Evolutionary conservation across 768 basidiomycete species (phyloP), one percentile per base, ranked within the genome.

Genomic region (Paxillus involutus): DNA sequence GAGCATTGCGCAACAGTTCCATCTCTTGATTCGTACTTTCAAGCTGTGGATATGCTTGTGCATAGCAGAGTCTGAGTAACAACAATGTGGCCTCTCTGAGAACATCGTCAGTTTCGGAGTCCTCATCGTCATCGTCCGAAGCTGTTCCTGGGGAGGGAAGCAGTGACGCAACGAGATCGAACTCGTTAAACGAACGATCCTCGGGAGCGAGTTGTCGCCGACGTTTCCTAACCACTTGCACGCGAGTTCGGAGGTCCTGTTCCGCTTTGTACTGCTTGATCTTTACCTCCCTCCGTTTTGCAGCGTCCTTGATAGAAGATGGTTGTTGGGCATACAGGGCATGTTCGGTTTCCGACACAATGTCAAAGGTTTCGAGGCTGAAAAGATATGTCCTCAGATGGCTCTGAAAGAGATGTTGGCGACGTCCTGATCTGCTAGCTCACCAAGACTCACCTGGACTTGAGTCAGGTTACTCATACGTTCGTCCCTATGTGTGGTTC

Each of bases 181-280:
- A 81, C 56, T 88, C 80, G 12, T 78, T 79, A 40, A 71, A 64
- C 1, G 71, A 52, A 36, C 70, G 62, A 19, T 71, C 72, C 29
- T 62, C 63, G 1, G 65, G 46, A 33, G 74, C 55, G 2, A 66
- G 55, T 41, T 81, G 79, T 49, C 77, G 69, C 48, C 79, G 77
- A 37, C 78, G 82, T 70, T 80, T 83, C 47, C 79, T 80, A 19
- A 89, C 63, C 41, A 73, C 71, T 72, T 92, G 81, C 26, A 98
- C 82, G 53, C 80, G 80, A 17, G 72, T 71, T 50, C 84, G 81
- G 29, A 98, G 71, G 35, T 89, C 88, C 69, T 91, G 95, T 71
- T 96, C 94, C 52, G 83, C 81, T 70, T 87, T 85, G 70, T 84
- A 98, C 66, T 95, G 94, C 56, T 83, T 85, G 58, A 99, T 97